Conservation (phyloP, 2,329 filamentous ascomycete species). For the Penicillium brasilianum region DNA sequence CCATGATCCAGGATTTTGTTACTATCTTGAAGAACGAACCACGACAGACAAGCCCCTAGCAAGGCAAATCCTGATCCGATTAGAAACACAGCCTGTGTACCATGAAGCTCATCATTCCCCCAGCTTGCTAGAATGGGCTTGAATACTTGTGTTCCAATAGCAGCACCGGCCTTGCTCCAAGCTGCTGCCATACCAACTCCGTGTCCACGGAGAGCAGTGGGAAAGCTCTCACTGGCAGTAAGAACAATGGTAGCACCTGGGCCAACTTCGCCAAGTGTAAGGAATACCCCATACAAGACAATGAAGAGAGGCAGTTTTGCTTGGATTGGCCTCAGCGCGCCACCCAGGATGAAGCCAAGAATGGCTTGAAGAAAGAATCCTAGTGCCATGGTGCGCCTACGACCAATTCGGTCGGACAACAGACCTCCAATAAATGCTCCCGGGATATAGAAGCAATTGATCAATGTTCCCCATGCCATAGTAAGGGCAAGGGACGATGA, state of each 20-base stretch:
- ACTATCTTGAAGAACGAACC: constrained; percentile 55
- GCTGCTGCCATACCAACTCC: constrained; percentile 56
- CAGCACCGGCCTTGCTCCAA: constrained; percentile 57
- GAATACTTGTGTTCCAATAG: constrained; percentile 59
- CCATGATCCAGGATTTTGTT: constrained; percentile 50
- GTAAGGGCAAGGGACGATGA: constrained; percentile 46
- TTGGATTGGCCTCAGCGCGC: constrained; percentile 54
- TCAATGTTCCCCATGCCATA: constrained; percentile 55
- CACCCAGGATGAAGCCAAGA: constrained; percentile 57
- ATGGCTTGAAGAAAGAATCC: constrained; percentile 54
- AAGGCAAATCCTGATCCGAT: constrained; percentile 59
- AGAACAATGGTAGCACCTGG: constrained; percentile 51
- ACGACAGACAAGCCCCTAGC: constrained; percentile 51
- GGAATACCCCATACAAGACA: constrained; percentile 58
- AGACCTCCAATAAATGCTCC: constrained; percentile 55
- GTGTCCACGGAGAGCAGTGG: constrained; percentile 56
- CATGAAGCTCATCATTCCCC: constrained; percentile 47
- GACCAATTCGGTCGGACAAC: constrained; percentile 56
- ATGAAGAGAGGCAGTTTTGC: constrained; percentile 57
- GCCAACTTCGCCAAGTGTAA: constrained; percentile 56
- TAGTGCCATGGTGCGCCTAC: constrained; percentile 57
- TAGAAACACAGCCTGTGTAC: constrained; percentile 57
- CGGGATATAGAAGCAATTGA: constrained; percentile 59
- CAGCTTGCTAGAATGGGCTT: constrained; percentile 56
- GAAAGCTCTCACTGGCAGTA: constrained; percentile 55